Base-by-base conservation (phyloP, 2,329 filamentous ascomycete genomes). In the Didymella glomerata region DNA sequence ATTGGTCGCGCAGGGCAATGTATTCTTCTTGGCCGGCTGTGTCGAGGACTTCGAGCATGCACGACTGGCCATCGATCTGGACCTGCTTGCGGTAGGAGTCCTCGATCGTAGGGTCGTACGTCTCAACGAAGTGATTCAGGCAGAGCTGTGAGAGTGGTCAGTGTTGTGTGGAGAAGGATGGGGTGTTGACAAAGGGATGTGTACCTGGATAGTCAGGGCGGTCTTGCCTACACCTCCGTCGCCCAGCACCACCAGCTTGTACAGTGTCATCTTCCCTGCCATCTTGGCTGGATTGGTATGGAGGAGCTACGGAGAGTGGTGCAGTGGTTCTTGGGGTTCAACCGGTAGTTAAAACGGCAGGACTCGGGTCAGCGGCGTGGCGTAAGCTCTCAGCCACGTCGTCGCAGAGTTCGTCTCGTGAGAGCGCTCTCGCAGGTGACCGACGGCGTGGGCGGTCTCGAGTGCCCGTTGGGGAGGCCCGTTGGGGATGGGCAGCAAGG, bases 1-100 rank as follows among this genome's bases (percentile, higher is more conserved):
- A 98, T 82, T 98, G 95, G 78, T 98, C 95, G 74, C 95, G 87
- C 72, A 98, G 83, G 46, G 95, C 95, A 64, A 94, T 97, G 80
- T 98, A 99, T 81, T 99, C 95, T 81, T 99, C 95, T 79, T 99
- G 95, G 57, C 95, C 95, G 51, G 95, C 95, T 54, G 95, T 99
- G 81, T 99, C 95, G 72, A 97, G 86, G 47, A 97, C 93, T 79
- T 98, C 94, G 72, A 97, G 88, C 93, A 97, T 97, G 83, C 93
- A 97, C 44, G 93, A 93, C 78, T 96, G 92, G 62, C 89, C 87
- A 76, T 98, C 95, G 79, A 98, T 98, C 75, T 97, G 85, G 55
- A 88, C 86, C 77, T 88, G 86, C 75, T 89, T 89, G 62, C 86
- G 84, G 74, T 89, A 89, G 44, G 86, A 88, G 71, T 89, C 86